Evolutionary conservation across 305 asterid species (phyloP).

Genomic region (Solanum hybrid): DNA sequence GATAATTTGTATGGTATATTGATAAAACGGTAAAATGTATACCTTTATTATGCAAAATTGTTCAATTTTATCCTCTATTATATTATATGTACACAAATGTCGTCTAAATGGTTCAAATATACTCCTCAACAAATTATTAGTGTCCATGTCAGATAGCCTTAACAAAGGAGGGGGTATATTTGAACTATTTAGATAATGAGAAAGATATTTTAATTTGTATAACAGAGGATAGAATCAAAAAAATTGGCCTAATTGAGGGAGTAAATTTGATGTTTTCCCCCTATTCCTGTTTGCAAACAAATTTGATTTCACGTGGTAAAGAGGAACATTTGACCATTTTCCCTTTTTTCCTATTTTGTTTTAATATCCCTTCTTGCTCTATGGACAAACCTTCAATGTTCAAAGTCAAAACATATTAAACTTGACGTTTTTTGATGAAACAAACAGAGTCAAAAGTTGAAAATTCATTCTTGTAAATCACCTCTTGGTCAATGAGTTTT

Average conservation of each 20-base stretch:
- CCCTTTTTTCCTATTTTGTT: not conserved
- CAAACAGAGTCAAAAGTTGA: not conserved
- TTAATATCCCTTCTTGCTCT: not conserved
- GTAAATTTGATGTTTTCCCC: not conserved
- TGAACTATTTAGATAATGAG: not conserved
- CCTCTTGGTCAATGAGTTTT: too few species aligned
- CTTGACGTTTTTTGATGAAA: not conserved
- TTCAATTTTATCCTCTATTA: not conserved
- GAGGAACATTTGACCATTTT: not conserved
- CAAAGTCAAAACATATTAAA: not conserved
- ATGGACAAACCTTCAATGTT: not conserved
- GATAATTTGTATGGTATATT: not conserved
- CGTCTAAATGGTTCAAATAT: not conserved
- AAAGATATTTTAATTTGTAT: not conserved
- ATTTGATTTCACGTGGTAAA: not conserved
- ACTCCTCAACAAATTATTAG: not conserved
- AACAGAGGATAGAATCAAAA: not conserved
- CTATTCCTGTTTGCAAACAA: not conserved
- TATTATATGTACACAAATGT: not conserved
- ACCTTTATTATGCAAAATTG: not conserved
- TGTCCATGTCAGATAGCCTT: not conserved
- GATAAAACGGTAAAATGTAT: not conserved
- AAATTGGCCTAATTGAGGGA: not conserved
- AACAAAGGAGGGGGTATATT: not conserved
- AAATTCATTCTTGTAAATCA: not conserved